Percentiles rank a stretch among this genome's conserved stretches.
Conservation (phyloP, 163 green algal species). For the Scenedesmus sp. region DNA sequence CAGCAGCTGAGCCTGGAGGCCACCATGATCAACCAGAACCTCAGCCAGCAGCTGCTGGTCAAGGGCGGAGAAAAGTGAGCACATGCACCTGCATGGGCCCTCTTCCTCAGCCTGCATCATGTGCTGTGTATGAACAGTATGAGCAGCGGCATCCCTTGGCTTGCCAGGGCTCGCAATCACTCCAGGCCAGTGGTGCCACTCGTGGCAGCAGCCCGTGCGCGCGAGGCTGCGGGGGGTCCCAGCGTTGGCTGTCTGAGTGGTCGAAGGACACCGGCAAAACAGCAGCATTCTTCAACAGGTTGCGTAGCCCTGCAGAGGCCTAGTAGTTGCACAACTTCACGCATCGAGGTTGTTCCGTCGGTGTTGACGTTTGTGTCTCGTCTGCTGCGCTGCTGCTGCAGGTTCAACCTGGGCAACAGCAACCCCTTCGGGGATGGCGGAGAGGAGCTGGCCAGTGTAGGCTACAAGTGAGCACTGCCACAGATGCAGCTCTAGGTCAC, state of each 20-base stretch:
- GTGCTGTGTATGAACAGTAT: too few relatives aligned
- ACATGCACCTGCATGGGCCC: neutral
- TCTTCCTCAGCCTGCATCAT: too few relatives aligned
- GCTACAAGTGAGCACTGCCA: constrained; percentile 72
- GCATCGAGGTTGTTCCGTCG: too few relatives aligned
- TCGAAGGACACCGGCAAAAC: too few relatives aligned
- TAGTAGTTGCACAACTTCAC: neutral
- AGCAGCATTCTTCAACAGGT: too few relatives aligned
- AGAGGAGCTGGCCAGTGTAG: constrained; percentile 77
- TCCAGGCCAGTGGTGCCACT: too few relatives aligned
- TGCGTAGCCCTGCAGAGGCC: too few relatives aligned
- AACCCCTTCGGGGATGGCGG: constrained; percentile 81
- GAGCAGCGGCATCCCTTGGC: too few relatives aligned
- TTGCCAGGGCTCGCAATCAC: too few relatives aligned
- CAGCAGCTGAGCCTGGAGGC: constrained; percentile 92
- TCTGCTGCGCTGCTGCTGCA: neutral
- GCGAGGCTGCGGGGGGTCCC: too few relatives aligned
- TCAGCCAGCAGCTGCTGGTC: constrained; percentile 88
- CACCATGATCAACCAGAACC: constrained; percentile 95
- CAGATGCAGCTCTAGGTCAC: neutral
- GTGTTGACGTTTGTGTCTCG: neutral
- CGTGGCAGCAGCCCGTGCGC: too few relatives aligned
- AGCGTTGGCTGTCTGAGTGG: too few relatives aligned
- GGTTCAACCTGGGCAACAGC: constrained; percentile 73
- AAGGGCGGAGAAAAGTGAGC: constrained; percentile 63